These are phyloP conservation scores for Fusarium protoensiforme DNA, from an alignment of 2,329 filamentous ascomycete genomes.

Conservation along the genomic window DNA sequence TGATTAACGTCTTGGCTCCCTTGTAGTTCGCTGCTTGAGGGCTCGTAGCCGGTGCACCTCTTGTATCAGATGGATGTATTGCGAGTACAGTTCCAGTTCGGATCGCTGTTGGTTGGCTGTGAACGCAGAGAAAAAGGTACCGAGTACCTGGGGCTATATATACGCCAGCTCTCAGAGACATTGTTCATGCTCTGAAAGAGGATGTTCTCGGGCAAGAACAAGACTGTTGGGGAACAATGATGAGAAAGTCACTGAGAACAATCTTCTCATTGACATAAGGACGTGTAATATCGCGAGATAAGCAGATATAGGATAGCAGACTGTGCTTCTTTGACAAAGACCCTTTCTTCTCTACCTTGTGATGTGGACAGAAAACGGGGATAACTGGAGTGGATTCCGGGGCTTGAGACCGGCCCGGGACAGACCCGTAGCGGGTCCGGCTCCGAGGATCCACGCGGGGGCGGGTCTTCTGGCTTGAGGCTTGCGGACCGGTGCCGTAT, in stretches of 20 bases:
- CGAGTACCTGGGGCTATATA: not conserved
- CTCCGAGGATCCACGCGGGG: not conserved
- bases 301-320: not conserved
- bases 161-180: not conserved
- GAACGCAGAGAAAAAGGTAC: not conserved
- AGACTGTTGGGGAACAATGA: not conserved
- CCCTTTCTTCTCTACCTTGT: not conserved
- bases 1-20: not conserved
- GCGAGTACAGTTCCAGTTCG: not conserved
- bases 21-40: not conserved
- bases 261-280: not conserved
- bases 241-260: not conserved
- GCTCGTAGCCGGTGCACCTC: not conserved
- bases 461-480: not conserved
- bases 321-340: not conserved
- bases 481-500: conserved; percentile 6
- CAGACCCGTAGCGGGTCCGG: conserved; percentile 8
- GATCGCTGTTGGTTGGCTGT: not conserved
- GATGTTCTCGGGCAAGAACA: not conserved
- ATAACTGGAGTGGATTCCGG: not conserved
- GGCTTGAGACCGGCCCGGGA: not conserved
- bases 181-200: not conserved
- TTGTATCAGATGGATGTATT: not conserved
- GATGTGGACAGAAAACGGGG: not conserved
- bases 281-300: not conserved